A percentile compares a stretch with the other conserved stretches of the same genome.
These are phyloP conservation scores for Tetradesmus obliquus DNA, from an alignment of 139 green algal genomes.

Conservation along the genomic window DNA sequence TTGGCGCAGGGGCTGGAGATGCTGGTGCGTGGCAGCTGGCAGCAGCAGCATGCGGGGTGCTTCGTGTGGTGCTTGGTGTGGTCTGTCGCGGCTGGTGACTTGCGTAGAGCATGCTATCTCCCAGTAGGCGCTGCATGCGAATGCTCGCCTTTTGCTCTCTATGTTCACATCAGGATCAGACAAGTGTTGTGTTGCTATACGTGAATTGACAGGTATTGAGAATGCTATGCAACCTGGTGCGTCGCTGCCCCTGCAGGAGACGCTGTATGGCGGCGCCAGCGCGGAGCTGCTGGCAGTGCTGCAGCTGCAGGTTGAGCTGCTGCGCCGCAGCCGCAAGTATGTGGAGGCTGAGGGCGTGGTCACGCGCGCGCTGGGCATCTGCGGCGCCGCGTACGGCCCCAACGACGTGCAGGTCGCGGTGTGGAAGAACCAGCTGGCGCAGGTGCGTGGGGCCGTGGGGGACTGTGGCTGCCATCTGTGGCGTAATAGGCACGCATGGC, in stretches of 20 bases:
- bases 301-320: constrained; percentile 45
- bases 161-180: too few relatives aligned
- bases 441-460: constrained; percentile 5
- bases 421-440: constrained; percentile 44
- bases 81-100: too few relatives aligned
- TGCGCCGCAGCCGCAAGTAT: constrained; percentile 33
- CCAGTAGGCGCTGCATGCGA: too few relatives aligned
- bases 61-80: neutral
- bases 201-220: too few relatives aligned
- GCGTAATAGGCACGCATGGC: too few relatives aligned
- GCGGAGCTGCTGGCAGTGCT: constrained; percentile 44
- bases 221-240: too few relatives aligned
- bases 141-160: too few relatives aligned
- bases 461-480: neutral
- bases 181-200: too few relatives aligned
- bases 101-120: too few relatives aligned
- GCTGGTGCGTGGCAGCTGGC: neutral
- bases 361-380: constrained; percentile 38
- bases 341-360: constrained; percentile 23
- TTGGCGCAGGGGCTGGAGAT: constrained; percentile 41
- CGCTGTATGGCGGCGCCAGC: constrained; percentile 6
- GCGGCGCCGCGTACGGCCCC: constrained; percentile 26
- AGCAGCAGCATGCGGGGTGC: neutral
- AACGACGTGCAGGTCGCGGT: constrained; percentile 34
- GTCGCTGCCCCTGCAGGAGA: constrained; percentile 7